A percentile compares a stretch with the other conserved stretches of the same genome.
Conservation (phyloP, 441 rosid species). For the Metrosideros polymorpha region DNA sequence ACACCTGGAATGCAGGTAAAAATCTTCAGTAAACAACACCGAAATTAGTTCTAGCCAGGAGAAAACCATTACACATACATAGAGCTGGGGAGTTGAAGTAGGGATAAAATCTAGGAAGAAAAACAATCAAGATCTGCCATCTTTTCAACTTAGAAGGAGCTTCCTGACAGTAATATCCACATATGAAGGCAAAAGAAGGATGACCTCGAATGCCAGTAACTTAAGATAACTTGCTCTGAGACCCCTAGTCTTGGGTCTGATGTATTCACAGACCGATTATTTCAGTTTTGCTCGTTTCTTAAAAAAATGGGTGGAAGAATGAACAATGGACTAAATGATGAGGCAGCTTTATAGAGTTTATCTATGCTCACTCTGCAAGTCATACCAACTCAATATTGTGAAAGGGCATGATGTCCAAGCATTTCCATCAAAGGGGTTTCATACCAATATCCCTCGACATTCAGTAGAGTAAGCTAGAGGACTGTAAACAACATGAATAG, state of each 20-base stretch:
- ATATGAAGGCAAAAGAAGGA: background rate
- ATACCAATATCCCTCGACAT: background rate
- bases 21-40: background rate
- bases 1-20: constrained; percentile 32
- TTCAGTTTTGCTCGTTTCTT: background rate
- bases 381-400: background rate
- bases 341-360: background rate
- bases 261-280: background rate
- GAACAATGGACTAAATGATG: background rate
- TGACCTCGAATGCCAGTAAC: background rate
- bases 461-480: background rate
- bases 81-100: background rate
- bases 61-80: background rate
- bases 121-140: background rate
- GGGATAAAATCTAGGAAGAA: background rate
- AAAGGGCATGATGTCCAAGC: background rate
- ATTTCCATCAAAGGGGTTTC: background rate
- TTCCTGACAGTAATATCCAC: background rate
- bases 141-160: background rate
- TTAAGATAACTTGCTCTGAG: background rate
- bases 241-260: background rate
- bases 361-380: background rate
- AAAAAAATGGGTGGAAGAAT: background rate
- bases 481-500: background rate
- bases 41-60: background rate